Evolutionary conservation across 768 basidiomycete species (phyloP), one percentile per base, ranked within the genome.

Genomic region (Pisolithus microcarpus): DNA sequence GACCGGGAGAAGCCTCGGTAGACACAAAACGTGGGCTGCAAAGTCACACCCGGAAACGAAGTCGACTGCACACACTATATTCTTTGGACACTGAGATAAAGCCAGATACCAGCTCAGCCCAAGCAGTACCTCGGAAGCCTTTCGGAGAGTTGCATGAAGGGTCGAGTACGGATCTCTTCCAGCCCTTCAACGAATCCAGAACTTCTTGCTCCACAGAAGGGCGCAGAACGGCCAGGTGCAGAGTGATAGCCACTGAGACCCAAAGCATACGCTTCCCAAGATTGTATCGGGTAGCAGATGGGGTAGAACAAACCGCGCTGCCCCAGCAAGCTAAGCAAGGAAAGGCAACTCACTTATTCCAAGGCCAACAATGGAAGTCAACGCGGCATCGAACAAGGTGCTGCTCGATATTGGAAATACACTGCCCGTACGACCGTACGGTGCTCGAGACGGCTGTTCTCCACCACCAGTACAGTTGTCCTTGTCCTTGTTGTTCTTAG

Each of bases 351-450:
- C 58, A 79, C 80, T 77, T 67, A 84, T 75, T 47, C 73, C 72
- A 52, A 86, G 66, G n/a, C 82, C 82, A 56, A 85, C 69, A 13
- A 80, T 60, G 0, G 82, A 79, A 7, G 81, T 83, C 31, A 82
- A 59, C 7, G 79, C 73, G 28, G 78, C 80, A 65, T 85, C 81
- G 24, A 63, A 52, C 46, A 65, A 54, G 38, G 53, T 56, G 46
- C 61, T 61, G 21, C 53, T 50, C 34, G 54, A 64, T 48, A 69
- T 64, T 54, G 61, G 62, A 56, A 57, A 66, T 65, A 59, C 52
- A 58, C 59, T 65, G 59, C 62, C 52, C 40, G 49, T 61, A 19
- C 53, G 46, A 53, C 28, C 5, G 24, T 43, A 44, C 16, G 23
- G 23, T 8, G 13, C n/a, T 26, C 43, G 26, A 16, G 43, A 44